Evolutionary conservation across 441 rosid genomes (phyloP), one percentile per base, ranked within the genome.

Genomic region (Brassica hybrid): DNA sequence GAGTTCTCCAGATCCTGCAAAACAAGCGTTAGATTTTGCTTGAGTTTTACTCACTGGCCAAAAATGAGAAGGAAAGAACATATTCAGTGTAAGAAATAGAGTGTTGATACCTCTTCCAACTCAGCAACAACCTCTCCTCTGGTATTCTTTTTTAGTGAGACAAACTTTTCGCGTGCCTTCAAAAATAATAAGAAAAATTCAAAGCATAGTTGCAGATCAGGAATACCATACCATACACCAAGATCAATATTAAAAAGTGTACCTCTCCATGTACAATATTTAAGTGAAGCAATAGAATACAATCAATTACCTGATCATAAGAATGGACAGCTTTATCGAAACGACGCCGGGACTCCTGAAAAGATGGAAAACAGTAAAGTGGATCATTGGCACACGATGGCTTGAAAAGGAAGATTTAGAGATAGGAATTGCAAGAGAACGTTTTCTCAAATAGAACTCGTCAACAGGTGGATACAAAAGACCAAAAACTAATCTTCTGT

Each of bases 101-200:
- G 41, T 63, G 56, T 56, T 62, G 16, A 63, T 87, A 92, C 98
- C 98, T 94, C 97, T 86, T 94, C 98, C 62, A 90, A 83, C 80
- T 88, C 94, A 32, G 92, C 89, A 85, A 94, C 85, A 80, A 92
- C 80, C 69, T 94, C 97, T 72, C 80, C 92, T 69, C 85, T 84
- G 19, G 96, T 83, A 84, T 82, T 94, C 86, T 87, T 94, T 86
- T 90, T 92, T 82, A 92, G 85, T 21, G 98, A 90, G 27, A 89
- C 90, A 86, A 87, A 89, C 82, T 88, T 94, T 72, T 94, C 97
- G 7, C 96, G 94, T 38, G 98, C 91, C 97, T 94, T 85, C 64
- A 75, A 85, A 65, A 83, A 9, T 60, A 21, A 57, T 21, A 65
- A 69, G 71, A 54, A 66, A 30, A 60, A 70, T 21, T 70, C 12